Evolutionary conservation across 192 early-diverging fungal genomes (phyloP).

Genomic region (Coemansia sp.): DNA sequence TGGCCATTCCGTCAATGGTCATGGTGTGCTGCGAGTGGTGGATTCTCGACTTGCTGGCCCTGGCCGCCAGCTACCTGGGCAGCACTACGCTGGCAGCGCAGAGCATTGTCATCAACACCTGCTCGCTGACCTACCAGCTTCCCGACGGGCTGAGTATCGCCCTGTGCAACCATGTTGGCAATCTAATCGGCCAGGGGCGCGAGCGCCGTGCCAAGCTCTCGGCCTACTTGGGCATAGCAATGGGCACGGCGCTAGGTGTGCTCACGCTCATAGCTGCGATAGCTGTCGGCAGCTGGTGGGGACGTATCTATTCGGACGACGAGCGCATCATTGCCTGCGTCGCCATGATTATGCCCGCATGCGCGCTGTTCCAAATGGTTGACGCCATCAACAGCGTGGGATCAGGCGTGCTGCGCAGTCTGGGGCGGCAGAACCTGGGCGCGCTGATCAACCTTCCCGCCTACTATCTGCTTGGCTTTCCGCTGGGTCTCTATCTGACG

Average conservation of each 20-base stretch:
- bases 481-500: constrained; percentile 54
- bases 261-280: constrained; percentile 19
- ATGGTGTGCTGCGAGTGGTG: constrained; percentile 74
- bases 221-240: constrained; percentile 26
- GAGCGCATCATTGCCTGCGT: constrained; percentile 64
- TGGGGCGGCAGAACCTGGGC: constrained; percentile 54
- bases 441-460: constrained; percentile 53
- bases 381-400: constrained; percentile 62
- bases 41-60: constrained; percentile 48
- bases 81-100: constrained; percentile 57
- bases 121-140: constrained; percentile 51
- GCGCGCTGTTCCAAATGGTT: constrained; percentile 64
- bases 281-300: constrained; percentile 42
- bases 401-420: constrained; percentile 54
- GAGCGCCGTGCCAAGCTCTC: constrained; percentile 35
- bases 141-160: constrained; percentile 57
- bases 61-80: constrained; percentile 56
- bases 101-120: constrained; percentile 55
- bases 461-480: constrained; percentile 57
- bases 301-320: constrained; percentile 63
- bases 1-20: constrained; percentile 70
- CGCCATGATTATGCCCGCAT: constrained; percentile 72
- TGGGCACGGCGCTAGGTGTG: constrained; percentile 15
- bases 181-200: constrained; percentile 47
- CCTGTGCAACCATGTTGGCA: constrained; percentile 54